These are phyloP conservation scores for Sonneratia caseolaris DNA, from an alignment of 345 rosid species.

Conservation along the genomic window DNA sequence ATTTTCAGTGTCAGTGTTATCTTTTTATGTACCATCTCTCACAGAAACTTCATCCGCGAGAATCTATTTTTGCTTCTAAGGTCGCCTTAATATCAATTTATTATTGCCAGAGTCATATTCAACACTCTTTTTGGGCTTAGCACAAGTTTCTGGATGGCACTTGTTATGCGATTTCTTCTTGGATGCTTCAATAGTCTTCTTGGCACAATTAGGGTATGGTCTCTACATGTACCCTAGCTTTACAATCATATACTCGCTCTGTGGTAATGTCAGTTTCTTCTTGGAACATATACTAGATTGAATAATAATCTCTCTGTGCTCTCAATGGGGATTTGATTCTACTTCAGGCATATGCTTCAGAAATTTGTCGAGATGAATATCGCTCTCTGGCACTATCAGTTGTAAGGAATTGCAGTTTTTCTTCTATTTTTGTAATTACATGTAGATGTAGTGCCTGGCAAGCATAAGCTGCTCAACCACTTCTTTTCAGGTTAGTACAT, in stretches of 20 bases:
- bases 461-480: not conserved
- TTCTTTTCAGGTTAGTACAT: conserved; percentile 18
- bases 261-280: not conserved
- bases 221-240: not conserved
- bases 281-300: not conserved
- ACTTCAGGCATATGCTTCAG: conserved; percentile 19
- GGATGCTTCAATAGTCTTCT: conserved; percentile 20
- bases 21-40: not conserved
- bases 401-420: conserved; percentile 7
- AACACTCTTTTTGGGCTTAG: conserved; percentile 19
- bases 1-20: conserved; percentile 13
- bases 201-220: conserved; percentile 16
- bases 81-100: not conserved
- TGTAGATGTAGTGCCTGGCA: not conserved
- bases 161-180: conserved; percentile 15
- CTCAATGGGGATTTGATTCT: not conserved
- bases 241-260: not conserved
- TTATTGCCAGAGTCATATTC: conserved; percentile 13
- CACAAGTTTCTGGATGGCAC: conserved; percentile 20
- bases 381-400: conserved; percentile 13
- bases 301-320: too few species aligned
- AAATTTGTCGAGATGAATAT: conserved; percentile 16
- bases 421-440: not conserved
- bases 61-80: not conserved
- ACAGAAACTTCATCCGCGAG: not conserved